Percentiles rank a stretch among this genome's conserved stretches.
Conservation (phyloP, 192 early-diverging fungal genomes). For the Ambispora gerdemannii region DNA sequence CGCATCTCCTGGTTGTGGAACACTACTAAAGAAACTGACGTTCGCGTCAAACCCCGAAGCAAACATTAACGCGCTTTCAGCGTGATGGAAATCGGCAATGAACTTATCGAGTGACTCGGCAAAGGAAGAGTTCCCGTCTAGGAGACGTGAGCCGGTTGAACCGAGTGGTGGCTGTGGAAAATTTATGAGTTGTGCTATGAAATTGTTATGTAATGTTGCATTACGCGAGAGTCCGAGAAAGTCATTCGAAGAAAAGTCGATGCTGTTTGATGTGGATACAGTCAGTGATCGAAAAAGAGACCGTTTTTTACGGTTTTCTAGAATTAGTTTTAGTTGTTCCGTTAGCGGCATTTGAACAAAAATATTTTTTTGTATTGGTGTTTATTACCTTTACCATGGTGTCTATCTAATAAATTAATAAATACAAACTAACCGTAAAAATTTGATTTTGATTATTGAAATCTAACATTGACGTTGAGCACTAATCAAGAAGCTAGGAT, state of each 20-base stretch:
- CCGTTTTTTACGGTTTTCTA: conserved; percentile 36
- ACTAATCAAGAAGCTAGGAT: too few species aligned
- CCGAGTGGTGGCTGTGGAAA: conserved; percentile 53
- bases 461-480: too few species aligned
- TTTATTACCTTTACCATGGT: too few species aligned
- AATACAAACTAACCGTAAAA: too few species aligned
- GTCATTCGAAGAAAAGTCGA: conserved; percentile 83
- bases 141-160: conserved; percentile 73
- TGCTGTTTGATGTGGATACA: conserved; percentile 37
- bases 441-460: too few species aligned
- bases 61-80: conserved; percentile 65
- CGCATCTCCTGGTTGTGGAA: conserved; percentile 63
- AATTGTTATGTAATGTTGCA: conserved; percentile 44
- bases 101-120: conserved; percentile 60
- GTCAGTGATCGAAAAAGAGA: conserved; percentile 45
- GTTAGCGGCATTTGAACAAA: conserved; percentile 2
- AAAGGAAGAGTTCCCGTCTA: conserved; percentile 67
- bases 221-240: conserved; percentile 69
- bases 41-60: conserved; percentile 91
- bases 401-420: too few species aligned
- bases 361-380: neutral
- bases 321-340: conserved; percentile 36
- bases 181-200: conserved; percentile 41
- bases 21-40: conserved; percentile 58
- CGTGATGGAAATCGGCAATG: conserved; percentile 60